Conservation (phyloP, 495 filamentous ascomycete genomes). For the Aspergillus incahuasiensis region DNA sequence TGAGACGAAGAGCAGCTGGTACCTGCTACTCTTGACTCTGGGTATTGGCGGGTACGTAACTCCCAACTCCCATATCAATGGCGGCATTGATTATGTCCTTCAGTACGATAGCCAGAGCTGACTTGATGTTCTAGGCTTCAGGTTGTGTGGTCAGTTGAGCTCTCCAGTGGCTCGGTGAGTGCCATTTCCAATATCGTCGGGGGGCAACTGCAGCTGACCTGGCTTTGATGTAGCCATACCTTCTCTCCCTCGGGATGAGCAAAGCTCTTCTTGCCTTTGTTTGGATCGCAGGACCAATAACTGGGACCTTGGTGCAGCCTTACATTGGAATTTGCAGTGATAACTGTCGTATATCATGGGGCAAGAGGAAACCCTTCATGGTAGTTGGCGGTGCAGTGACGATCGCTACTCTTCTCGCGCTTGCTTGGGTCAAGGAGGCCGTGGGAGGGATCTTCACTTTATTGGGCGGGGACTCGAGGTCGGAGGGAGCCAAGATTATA, state of each 20-base stretch:
- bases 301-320: constrained; percentile 85
- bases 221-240: constrained; percentile 45
- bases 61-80: too few relatives aligned
- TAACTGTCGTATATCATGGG: constrained; percentile 73
- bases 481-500: constrained; percentile 52
- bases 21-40: constrained; percentile 77
- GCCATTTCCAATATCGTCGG: not conserved
- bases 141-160: constrained; percentile 90
- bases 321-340: constrained; percentile 90
- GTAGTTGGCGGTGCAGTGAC: constrained; percentile 68
- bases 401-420: constrained; percentile 62
- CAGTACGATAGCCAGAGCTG: constrained; percentile 7
- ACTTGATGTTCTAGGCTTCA: constrained; percentile 53
- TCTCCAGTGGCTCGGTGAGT: constrained; percentile 75
- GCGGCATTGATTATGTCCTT: too few relatives aligned
- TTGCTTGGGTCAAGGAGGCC: constrained; percentile 81
- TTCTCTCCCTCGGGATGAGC: constrained; percentile 78
- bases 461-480: constrained; percentile 64
- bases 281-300: constrained; percentile 89
- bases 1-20: constrained; percentile 65
- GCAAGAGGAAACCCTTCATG: constrained; percentile 88
- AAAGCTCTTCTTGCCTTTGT: constrained; percentile 91
- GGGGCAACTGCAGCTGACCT: not conserved
- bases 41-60: constrained; percentile 62
- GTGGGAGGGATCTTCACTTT: constrained; percentile 63